These are phyloP conservation scores for Zygotorulaspora danielsina DNA, from an alignment of 805 yeast species.

Conservation along the genomic window DNA sequence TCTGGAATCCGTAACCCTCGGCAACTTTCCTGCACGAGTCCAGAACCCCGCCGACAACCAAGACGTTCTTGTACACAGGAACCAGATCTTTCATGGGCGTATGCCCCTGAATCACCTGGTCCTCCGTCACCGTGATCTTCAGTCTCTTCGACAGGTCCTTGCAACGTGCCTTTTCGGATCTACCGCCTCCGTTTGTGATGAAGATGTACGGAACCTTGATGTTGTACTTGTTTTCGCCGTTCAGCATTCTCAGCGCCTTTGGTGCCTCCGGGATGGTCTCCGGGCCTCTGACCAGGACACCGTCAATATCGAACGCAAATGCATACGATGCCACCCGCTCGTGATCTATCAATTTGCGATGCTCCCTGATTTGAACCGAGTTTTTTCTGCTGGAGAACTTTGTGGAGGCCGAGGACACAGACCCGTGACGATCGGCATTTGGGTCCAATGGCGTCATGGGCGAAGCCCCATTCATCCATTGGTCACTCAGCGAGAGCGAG, in stretches of 20 bases:
- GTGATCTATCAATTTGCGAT: slow-evolving; percentile 55
- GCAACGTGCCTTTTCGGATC: slow-evolving; percentile 71
- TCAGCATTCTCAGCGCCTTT: slow-evolving; percentile 64
- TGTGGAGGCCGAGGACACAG: slow-evolving; percentile 10
- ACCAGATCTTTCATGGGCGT: slow-evolving; percentile 88
- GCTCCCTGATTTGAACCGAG: slow-evolving; percentile 39
- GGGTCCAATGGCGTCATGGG: slow-evolving; percentile 27
- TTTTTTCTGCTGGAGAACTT: slow-evolving; percentile 15
- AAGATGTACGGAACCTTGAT: slow-evolving; percentile 78
- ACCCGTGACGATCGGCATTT: slow-evolving; percentile 11
- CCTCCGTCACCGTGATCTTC: slow-evolving; percentile 56
- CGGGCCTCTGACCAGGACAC: slow-evolving; percentile 82
- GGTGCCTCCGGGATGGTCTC: slow-evolving; percentile 77
- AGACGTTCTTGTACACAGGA: slow-evolving; percentile 60
- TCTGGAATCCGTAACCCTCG: slow-evolving; percentile 73
- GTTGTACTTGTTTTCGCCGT: slow-evolving; percentile 73
- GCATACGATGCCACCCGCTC: slow-evolving; percentile 76
- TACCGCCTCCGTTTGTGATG: slow-evolving; percentile 92
- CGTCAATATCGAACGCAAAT: slow-evolving; percentile 90
- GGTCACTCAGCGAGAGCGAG: slow-evolving; percentile 65
- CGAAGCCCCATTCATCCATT: slow-evolving; percentile 45
- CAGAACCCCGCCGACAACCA: slow-evolving; percentile 87
- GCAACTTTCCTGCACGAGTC: slow-evolving; percentile 82
- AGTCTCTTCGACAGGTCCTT: slow-evolving; percentile 62
- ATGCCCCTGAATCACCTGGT: slow-evolving; percentile 88